Percentiles rank a stretch among this genome's conserved stretches.
Evolutionary conservation across 1,284 basidiomycete species (phyloP).

Genomic region (Papiliotrema laurentii): DNA sequence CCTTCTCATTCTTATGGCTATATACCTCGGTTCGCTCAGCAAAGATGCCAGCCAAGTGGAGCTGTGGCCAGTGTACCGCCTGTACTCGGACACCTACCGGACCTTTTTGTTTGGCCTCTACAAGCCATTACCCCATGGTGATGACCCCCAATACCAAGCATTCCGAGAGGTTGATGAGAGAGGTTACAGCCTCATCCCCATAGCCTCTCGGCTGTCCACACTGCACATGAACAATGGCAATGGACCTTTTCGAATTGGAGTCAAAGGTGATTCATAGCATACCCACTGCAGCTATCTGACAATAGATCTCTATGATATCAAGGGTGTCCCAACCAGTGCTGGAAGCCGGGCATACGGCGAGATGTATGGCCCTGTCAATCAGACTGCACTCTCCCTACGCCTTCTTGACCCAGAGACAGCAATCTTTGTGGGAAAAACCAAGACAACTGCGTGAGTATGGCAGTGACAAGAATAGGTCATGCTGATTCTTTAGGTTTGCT

Average conservation of each 20-base stretch:
- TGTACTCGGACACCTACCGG: constrained; percentile 14
- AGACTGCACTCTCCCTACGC: constrained; percentile 42
- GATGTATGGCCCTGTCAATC: constrained; percentile 11
- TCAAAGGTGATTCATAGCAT: constrained; percentile 21
- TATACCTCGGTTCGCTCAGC: too few relatives aligned
- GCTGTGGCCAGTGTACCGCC: constrained; percentile 14
- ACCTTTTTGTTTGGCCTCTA: constrained; percentile 18
- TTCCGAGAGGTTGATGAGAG: constrained; percentile 9
- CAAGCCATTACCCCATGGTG: not conserved
- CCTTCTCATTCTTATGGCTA: too few relatives aligned
- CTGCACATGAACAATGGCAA: constrained; percentile 13
- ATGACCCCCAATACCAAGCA: not conserved
- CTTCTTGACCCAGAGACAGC: constrained; percentile 52
- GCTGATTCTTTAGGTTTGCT: too few relatives aligned
- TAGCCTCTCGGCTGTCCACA: constrained; percentile 30
- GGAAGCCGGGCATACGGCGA: constrained; percentile 20
- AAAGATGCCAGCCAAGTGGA: not conserved
- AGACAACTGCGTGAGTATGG: constrained; percentile 54
- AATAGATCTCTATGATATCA: constrained; percentile 26
- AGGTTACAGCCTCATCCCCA: constrained; percentile 20
- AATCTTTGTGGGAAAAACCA: constrained; percentile 55
- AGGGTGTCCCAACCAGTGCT: constrained; percentile 22
- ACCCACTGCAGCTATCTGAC: too few relatives aligned
- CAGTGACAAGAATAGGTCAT: too few relatives aligned
- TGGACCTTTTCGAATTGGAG: constrained; percentile 29